phyloP scores from a whole-genome alignment of 2,329 filamentous ascomycete species.

The Cordyceps javanica region DNA sequence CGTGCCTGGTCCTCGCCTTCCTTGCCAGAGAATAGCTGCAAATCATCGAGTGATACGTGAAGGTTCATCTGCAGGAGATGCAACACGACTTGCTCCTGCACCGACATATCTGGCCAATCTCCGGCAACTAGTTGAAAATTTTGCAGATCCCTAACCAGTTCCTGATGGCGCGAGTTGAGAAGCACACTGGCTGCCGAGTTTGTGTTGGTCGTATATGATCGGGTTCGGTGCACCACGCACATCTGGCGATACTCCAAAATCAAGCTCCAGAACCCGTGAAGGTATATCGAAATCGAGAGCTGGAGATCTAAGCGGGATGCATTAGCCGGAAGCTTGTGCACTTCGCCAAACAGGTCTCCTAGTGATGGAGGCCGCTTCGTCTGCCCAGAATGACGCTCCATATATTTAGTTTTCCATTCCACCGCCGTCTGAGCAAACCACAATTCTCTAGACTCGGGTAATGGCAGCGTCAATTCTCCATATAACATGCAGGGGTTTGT shows the following conservation, averaged over 20 bases:
- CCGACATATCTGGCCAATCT: constrained; percentile 37
- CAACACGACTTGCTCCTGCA: constrained; percentile 41
- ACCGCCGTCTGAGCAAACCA: constrained; percentile 60
- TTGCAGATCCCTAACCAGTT: constrained; percentile 53
- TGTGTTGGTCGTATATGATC: constrained; percentile 38
- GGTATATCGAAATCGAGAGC: constrained; percentile 51
- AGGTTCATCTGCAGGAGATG: constrained; percentile 57
- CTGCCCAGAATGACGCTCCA: constrained; percentile 34
- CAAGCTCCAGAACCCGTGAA: constrained; percentile 60
- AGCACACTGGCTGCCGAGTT: constrained; percentile 38
- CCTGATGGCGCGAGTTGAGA: constrained; percentile 51
- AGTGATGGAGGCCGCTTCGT: constrained; percentile 42
- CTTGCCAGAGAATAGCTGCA: constrained; percentile 62
- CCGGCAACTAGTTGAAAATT: constrained; percentile 38
- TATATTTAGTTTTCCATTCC: constrained; percentile 58
- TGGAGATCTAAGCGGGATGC: constrained; percentile 49
- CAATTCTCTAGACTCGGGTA: constrained; percentile 55
- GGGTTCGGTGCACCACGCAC: constrained; percentile 41
- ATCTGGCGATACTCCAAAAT: constrained; percentile 62
- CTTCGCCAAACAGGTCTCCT: constrained; percentile 50
- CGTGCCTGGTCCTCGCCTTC: constrained; percentile 61
- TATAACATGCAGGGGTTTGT: constrained; percentile 62
- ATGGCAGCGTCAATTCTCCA: constrained; percentile 58
- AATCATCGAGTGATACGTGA: constrained; percentile 57
- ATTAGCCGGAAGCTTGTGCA: constrained; percentile 44